Percentiles rank a stretch among this genome's conserved stretches.
Evolutionary conservation across 306 rosid genomes (phyloP).

Genomic region (Delonix regia): DNA sequence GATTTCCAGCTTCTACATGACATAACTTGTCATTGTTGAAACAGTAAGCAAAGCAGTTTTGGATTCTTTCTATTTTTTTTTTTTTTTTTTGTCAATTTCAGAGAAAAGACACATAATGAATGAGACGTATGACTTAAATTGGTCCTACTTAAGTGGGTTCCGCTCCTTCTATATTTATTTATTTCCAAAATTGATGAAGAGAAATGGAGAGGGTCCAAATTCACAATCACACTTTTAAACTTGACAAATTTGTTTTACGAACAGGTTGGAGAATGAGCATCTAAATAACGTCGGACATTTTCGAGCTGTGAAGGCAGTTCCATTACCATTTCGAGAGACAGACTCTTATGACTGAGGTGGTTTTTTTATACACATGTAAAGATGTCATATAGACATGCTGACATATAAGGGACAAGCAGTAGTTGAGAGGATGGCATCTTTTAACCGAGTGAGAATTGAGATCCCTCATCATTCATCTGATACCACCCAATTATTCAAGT

Average conservation of each 20-base stretch:
- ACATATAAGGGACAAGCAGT: slow-evolving; percentile 26
- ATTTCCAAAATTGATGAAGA: no score
- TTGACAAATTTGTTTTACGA: background rate
- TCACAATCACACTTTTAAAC: background rate
- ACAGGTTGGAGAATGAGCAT: slow-evolving; percentile 93
- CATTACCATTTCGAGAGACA: slow-evolving; percentile 71
- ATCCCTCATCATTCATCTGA: slow-evolving; percentile 33
- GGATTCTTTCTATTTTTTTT: no score
- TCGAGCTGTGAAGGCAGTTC: slow-evolving; percentile 83
- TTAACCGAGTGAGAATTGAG: slow-evolving; percentile 22
- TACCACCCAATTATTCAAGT: slow-evolving; percentile 21
- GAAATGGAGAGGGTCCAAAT: no score
- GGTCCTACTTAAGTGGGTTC: no score
- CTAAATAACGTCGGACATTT: slow-evolving; percentile 76
- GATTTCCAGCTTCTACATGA: background rate
- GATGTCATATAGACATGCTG: slow-evolving; percentile 36
- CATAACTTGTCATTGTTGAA: background rate
- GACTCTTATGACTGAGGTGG: slow-evolving; percentile 66
- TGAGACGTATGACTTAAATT: no score
- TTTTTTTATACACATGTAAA: slow-evolving; percentile 20
- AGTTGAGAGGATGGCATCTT: slow-evolving; percentile 24
- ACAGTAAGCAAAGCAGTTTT: background rate
- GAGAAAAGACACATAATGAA: no score
- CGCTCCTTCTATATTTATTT: no score
- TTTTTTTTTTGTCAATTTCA: no score